Conservation (phyloP, 2,329 filamentous ascomycete species). For the Rhexocercosporidium sp. region DNA sequence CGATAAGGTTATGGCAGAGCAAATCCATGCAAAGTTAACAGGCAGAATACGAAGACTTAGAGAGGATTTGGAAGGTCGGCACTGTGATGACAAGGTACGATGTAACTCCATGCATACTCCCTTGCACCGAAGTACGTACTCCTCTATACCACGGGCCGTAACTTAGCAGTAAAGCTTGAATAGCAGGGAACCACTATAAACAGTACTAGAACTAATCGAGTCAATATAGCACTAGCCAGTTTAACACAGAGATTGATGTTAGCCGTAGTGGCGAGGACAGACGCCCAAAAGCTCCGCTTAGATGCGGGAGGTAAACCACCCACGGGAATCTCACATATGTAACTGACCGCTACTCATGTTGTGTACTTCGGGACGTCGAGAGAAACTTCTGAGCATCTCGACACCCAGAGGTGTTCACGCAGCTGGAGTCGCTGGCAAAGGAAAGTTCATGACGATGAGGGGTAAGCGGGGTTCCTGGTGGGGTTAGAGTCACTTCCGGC, state of each 20-base stretch:
- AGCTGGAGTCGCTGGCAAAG: not conserved
- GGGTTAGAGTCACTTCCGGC: not conserved
- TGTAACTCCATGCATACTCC: conserved; percentile 9
- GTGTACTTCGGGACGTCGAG: not conserved
- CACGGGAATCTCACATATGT: not conserved
- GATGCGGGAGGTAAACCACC: not conserved
- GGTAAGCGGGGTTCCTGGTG: not conserved
- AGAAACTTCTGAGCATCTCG: not conserved
- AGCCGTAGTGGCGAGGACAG: too few relatives aligned
- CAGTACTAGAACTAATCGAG: not conserved
- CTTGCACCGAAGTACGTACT: too few relatives aligned
- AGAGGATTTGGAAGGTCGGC: conserved; percentile 19
- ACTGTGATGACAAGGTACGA: conserved; percentile 3
- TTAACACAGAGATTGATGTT: not conserved
- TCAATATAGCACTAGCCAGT: not conserved
- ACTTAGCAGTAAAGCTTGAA: conserved; percentile 13
- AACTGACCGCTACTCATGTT: not conserved
- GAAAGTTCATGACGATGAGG: not conserved
- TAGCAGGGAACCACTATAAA: not conserved
- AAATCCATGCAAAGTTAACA: not conserved
- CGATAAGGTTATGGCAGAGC: conserved; percentile 4
- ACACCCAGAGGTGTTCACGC: not conserved
- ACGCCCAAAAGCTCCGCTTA: too few relatives aligned
- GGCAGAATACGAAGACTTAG: conserved; percentile 6
- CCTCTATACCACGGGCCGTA: too few relatives aligned